Percentiles rank a stretch among this genome's conserved stretches.
These are phyloP conservation scores for Scheffersomyces segobiensis DNA, from an alignment of 1,139 yeast species.

Conservation along the genomic window DNA sequence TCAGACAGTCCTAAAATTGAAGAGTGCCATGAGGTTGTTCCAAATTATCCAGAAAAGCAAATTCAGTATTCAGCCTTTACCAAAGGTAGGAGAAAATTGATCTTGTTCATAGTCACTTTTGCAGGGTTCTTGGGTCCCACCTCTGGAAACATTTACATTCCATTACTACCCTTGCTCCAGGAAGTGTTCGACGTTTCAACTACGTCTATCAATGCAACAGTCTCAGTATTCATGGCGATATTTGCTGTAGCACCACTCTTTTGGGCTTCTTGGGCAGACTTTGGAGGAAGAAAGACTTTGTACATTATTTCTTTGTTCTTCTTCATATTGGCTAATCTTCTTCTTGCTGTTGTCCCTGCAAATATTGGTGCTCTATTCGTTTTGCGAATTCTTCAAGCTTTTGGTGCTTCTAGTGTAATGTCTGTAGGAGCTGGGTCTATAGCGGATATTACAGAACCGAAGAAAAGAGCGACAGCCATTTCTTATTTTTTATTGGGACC, in stretches of 20 bases:
- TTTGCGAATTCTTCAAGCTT: constrained; percentile 51
- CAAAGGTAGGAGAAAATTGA: constrained; percentile 18
- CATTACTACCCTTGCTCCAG: constrained; percentile 51
- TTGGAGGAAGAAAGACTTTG: constrained; percentile 55
- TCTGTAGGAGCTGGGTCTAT: constrained; percentile 60
- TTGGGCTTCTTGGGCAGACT: constrained; percentile 61
- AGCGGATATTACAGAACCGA: constrained; percentile 51
- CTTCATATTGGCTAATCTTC: constrained; percentile 46
- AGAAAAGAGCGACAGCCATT: constrained; percentile 49
- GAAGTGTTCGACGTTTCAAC: constrained; percentile 41
- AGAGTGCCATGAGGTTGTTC: no score
- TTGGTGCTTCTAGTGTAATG: constrained; percentile 56
- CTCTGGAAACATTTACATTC: constrained; percentile 60
- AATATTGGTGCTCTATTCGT: constrained; percentile 45
- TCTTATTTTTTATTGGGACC: constrained; percentile 62
- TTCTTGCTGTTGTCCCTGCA: constrained; percentile 50
- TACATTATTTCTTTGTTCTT: constrained; percentile 47
- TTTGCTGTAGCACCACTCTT: constrained; percentile 55
- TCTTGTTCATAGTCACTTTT: constrained; percentile 38
- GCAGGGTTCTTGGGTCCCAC: constrained; percentile 63
- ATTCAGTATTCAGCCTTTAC: constrained; percentile 12
- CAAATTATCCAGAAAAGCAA: no score
- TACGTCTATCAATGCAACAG: constrained; percentile 56
- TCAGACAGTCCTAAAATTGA: no score
- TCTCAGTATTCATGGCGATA: constrained; percentile 57